Evolutionary conservation across 495 filamentous ascomycete species (phyloP).

Genomic region (Aspergillus nanangensis): DNA sequence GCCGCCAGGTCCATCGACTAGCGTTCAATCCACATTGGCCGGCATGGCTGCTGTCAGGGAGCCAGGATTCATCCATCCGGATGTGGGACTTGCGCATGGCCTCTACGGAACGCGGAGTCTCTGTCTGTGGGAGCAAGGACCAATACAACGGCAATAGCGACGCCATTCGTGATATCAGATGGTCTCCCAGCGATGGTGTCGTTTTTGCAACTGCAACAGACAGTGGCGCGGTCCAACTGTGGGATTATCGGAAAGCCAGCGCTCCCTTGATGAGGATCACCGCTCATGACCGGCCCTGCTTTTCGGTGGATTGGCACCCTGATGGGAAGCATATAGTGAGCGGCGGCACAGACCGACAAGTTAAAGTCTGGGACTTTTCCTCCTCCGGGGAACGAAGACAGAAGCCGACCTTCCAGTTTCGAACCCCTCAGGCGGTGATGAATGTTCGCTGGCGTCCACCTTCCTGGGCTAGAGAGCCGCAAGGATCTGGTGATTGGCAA

Average conservation of each 20-base stretch:
- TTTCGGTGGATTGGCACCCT: conserved; percentile 89
- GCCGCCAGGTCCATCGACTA: conserved; percentile 85
- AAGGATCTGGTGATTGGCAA: conserved; percentile 60
- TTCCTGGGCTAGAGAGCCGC: conserved; percentile 62
- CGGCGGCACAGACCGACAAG: conserved; percentile 74
- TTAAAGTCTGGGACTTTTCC: conserved; percentile 91
- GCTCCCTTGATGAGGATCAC: conserved; percentile 67
- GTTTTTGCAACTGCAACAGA: conserved; percentile 90
- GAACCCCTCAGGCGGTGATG: conserved; percentile 63
- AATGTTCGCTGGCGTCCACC: conserved; percentile 84
- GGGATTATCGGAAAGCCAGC: conserved; percentile 60
- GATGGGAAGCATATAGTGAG: conserved; percentile 88
- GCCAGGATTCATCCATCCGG: conserved; percentile 86
- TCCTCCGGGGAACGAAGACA: conserved; percentile 71
- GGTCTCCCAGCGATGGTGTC: conserved; percentile 80
- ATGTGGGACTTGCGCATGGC: conserved; percentile 68
- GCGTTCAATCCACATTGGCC: conserved; percentile 83
- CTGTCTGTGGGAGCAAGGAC: conserved; percentile 50
- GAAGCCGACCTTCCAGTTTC: conserved; percentile 61
- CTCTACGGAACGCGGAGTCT: conserved; percentile 40
- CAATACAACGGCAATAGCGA: conserved; percentile 65
- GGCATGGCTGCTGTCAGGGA: conserved; percentile 76
- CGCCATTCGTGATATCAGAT: conserved; percentile 79
- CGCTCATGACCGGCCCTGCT: conserved; percentile 77
- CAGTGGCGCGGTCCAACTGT: conserved; percentile 69